Conservation (phyloP, 148 eudicot species). For the Rhododendron henanense region DNA sequence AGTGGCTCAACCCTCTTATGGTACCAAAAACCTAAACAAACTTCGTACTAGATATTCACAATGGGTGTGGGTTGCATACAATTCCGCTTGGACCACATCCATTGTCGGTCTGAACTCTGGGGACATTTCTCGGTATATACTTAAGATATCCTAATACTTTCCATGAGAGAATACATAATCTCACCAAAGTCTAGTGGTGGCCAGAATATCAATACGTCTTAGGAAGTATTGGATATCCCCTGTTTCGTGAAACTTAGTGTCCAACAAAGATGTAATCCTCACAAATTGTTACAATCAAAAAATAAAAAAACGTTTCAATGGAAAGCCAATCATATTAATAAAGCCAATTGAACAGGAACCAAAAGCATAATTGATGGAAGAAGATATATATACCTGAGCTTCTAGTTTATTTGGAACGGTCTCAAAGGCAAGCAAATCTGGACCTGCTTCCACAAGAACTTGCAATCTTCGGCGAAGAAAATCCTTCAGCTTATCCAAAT, state of each 20-base stretch:
- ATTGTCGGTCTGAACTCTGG: too few species aligned
- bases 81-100: background rate
- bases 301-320: background rate
- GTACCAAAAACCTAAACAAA: background rate
- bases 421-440: constrained; percentile 85
- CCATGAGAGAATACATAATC: too few species aligned
- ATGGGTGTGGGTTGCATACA: background rate
- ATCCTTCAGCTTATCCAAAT: constrained; percentile 65
- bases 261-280: background rate
- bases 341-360: background rate
- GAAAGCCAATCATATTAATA: background rate
- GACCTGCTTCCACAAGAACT: constrained; percentile 70
- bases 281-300: background rate
- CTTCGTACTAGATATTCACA: background rate
- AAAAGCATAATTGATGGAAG: background rate
- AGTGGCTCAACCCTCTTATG: background rate
- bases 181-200: too few species aligned
- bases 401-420: constrained; percentile 83
- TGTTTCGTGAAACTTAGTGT: background rate
- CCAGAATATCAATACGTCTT: too few species aligned
- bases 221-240: too few species aligned
- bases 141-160: too few species aligned
- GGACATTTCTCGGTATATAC: too few species aligned
- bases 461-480: constrained; percentile 78
- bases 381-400: constrained; percentile 54